Conservation (phyloP, 345 rosid genomes). For the Kandelia obovata region DNA sequence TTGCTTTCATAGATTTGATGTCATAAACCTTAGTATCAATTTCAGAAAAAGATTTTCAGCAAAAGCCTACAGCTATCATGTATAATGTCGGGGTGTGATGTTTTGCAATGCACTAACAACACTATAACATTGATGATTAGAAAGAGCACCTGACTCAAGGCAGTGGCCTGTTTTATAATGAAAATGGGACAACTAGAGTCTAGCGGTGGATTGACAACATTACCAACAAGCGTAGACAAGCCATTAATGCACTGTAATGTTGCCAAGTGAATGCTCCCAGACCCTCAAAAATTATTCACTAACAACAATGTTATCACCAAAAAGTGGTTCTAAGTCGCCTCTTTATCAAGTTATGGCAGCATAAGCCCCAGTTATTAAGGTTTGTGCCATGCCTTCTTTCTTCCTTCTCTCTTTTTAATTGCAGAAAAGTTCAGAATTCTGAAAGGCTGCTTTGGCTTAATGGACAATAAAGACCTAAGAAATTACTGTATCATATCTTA, state of each 20-base stretch:
- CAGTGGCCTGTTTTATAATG: neutral
- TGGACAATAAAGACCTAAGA: neutral
- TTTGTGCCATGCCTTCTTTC: too few relatives aligned
- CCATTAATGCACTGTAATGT: neutral
- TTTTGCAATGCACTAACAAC: neutral
- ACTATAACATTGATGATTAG: too few relatives aligned
- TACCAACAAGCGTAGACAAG: neutral
- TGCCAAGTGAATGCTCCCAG: neutral
- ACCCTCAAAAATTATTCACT: neutral
- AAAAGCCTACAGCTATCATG: neutral
- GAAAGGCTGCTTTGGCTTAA: neutral
- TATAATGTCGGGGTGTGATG: neutral
- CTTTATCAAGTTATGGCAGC: too few relatives aligned
- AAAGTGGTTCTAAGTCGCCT: too few relatives aligned
- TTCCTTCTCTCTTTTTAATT: neutral
- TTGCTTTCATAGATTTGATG: neutral
- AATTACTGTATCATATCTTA: conserved; percentile 13
- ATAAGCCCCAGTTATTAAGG: too few relatives aligned
- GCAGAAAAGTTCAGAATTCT: neutral
- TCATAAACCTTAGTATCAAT: neutral
- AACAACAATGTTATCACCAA: too few relatives aligned
- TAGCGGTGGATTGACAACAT: neutral
- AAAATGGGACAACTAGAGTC: neutral
- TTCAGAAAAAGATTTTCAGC: too few relatives aligned
- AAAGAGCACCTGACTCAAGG: too few relatives aligned